Evolutionary conservation across 257 asterid genomes (phyloP).

Genomic region (Plantago ovata): DNA sequence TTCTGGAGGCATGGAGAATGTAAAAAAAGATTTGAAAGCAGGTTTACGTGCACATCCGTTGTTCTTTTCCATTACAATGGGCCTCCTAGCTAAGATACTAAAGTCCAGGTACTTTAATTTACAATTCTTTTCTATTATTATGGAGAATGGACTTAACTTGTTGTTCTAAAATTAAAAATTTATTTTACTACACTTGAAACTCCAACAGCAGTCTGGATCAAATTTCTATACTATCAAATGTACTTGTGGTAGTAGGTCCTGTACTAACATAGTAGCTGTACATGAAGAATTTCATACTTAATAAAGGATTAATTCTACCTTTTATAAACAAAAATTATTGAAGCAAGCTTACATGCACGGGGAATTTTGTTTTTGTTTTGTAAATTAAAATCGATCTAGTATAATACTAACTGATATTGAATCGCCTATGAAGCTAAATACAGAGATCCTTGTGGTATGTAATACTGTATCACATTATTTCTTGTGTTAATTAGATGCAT

Average conservation of each 20-base stretch:
- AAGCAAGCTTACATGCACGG: too few species aligned
- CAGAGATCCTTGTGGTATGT: neutral
- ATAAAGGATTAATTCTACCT: too few species aligned
- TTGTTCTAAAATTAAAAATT: neutral
- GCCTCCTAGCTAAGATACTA: constrained; percentile 14
- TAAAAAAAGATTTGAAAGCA: constrained; percentile 2
- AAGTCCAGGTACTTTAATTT: constrained; percentile 10
- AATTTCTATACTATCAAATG: too few species aligned
- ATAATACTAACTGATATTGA: neutral
- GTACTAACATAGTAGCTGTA: too few species aligned
- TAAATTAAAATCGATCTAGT: too few species aligned
- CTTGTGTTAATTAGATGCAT: neutral
- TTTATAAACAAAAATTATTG: too few species aligned
- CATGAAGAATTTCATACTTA: too few species aligned
- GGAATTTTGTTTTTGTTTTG: too few species aligned
- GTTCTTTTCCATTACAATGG: constrained; percentile 15
- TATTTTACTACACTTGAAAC: neutral
- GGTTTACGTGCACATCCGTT: constrained; percentile 10
- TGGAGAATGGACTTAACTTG: neutral
- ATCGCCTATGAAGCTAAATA: neutral
- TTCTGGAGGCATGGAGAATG: neutral
- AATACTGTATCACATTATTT: neutral
- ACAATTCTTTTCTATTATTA: neutral
- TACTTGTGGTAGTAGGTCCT: too few species aligned
- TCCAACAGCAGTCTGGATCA: neutral